A percentile compares a stretch with the other conserved stretches of the same genome.
These are phyloP conservation scores for Aureobasidium subglaciale DNA, from an alignment of 2,329 filamentous ascomycete genomes.

Conservation along the genomic window DNA sequence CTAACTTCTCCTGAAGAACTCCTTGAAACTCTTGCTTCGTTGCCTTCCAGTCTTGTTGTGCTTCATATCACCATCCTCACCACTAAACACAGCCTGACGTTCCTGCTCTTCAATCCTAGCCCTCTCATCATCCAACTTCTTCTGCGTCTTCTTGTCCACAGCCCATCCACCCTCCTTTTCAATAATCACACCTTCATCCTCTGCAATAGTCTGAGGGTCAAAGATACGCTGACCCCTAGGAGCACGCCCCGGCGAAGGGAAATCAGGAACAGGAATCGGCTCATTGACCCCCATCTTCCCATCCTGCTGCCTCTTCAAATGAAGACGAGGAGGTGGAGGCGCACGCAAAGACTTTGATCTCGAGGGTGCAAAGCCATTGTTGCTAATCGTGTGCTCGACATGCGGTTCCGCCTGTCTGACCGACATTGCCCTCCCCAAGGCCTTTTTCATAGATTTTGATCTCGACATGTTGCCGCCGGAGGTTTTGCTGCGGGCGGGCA, in stretches of 20 bases:
- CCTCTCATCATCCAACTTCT: constrained; percentile 9
- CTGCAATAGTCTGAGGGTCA: constrained; percentile 5
- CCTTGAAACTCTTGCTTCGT: constrained; percentile 13
- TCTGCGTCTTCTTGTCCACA: constrained; percentile 6
- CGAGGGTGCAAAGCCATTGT: constrained; percentile 8
- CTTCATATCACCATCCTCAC: constrained; percentile 2
- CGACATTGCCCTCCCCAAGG: neutral
- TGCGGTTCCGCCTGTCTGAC: neutral
- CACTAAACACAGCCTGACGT: neutral
- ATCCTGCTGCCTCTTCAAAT: neutral
- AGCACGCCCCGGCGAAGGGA: constrained; percentile 1
- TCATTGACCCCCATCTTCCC: neutral
- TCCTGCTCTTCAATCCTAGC: constrained; percentile 6
- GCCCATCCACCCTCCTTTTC: constrained; percentile 12
- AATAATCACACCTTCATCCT: constrained; percentile 10
- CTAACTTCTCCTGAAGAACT: constrained; percentile 6
- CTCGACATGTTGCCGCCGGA: neutral
- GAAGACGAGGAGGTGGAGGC: neutral
- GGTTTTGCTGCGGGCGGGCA: neutral
- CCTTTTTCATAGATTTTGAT: constrained; percentile 6
- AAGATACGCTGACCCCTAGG: constrained; percentile 9
- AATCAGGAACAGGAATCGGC: neutral
- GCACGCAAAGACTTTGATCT: constrained; percentile 8
- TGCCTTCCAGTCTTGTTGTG: constrained; percentile 1
- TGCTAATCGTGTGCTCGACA: neutral